Evolutionary conservation across 371 early-diverging fungal species (phyloP), one percentile per base, ranked within the genome.

Genomic region (Apophysomyces variabilis): DNA sequence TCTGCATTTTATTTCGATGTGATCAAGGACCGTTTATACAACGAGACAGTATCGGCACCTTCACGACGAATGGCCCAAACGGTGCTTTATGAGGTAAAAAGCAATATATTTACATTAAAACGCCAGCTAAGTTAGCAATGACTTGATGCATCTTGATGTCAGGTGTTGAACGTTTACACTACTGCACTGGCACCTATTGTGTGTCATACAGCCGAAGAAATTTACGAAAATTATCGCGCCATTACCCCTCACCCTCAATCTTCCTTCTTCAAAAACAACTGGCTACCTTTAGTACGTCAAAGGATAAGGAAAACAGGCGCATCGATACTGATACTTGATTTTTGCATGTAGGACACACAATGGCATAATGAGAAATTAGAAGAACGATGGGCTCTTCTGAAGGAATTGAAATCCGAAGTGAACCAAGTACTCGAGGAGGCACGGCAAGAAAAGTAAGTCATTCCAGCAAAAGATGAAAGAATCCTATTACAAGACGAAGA

Each of bases 1-100:
- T 95, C 95, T 1, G 86, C 93, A 0, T 90, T 92, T 60, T 95
- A 95, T 72, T 89, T 95, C 79, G 95, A 95, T 62, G 77, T 89
- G 7, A 82, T 91, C 73, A 95, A 95, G 80, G 95, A 95, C 68
- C 82, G 92, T 54, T 75, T 95, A 9, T 95, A 95, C 57, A 88
- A 90, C 26, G 87, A 90, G 43, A 39, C 69, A 18, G 60, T 60
- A 18, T 64, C 69, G 2, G 64, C 75, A 0, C 35, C 43, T 0
- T 61, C 80, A 43, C 85, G 95, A 54, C 79, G 85, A 35, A 82
- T 84, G 39, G 89, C 89, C 38, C 92, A 92, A 65, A 88, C 92
- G 0, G 90, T 88, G 3, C 75, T 93, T 7, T 89, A 85, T 71
- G 86, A 91, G 50, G 86, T 88, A 70, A 59, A 73, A 65, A 1